phyloP scores from a whole-genome alignment of 805 yeast species.

The Sugiyamaella chiloensis region DNA sequence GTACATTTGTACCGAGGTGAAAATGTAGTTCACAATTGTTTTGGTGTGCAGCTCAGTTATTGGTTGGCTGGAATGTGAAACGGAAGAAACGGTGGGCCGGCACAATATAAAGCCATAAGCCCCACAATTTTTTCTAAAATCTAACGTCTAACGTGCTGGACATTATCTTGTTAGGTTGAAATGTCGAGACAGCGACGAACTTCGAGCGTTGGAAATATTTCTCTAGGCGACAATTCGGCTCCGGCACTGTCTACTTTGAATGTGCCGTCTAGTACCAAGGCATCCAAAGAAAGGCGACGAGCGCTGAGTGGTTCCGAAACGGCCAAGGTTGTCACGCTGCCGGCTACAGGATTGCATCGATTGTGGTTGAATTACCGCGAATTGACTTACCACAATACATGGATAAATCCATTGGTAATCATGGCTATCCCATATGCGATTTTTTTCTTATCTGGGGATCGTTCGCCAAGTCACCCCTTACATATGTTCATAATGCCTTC shows the following conservation, averaged over 20 bases:
- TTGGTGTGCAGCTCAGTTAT: too few relatives aligned
- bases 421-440: constrained; percentile 39
- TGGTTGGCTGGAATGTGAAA: too few relatives aligned
- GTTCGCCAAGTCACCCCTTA: constrained; percentile 56
- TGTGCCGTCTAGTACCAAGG: constrained; percentile 43
- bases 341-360: constrained; percentile 29
- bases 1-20: too few relatives aligned
- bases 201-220: constrained; percentile 72
- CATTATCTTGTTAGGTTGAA: neutral
- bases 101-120: too few relatives aligned
- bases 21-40: too few relatives aligned
- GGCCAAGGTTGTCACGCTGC: neutral
- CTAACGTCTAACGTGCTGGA: too few relatives aligned
- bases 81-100: too few relatives aligned
- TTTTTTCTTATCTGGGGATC: constrained; percentile 56
- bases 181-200: constrained; percentile 39
- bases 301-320: constrained; percentile 27
- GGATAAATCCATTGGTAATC: constrained; percentile 65
- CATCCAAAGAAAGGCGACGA: constrained; percentile 37
- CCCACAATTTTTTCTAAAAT: too few relatives aligned
- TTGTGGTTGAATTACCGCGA: constrained; percentile 58
- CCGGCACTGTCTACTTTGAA: constrained; percentile 67
- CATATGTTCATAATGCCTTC: constrained; percentile 63
- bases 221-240: constrained; percentile 68
- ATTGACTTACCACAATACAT: constrained; percentile 54